phyloP scores from a whole-genome alignment of 352 stramenopile species.

The Phytophthora macrochlamydospora region DNA sequence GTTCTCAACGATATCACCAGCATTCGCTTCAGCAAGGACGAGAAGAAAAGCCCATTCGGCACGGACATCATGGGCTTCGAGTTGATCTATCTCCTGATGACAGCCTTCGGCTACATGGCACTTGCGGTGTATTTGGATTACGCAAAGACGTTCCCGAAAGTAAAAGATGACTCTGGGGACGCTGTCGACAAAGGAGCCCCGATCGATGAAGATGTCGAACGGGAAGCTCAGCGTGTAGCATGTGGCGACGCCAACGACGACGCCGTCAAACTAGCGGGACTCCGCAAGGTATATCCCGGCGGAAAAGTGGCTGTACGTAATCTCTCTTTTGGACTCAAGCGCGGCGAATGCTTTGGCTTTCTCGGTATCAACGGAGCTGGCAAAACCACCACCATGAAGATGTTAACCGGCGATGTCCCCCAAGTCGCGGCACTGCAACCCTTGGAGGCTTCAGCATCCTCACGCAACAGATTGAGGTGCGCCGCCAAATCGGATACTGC shows the following conservation, averaged over 20 bases:
- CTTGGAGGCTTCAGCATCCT: constrained; percentile 35
- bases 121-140: constrained; percentile 63
- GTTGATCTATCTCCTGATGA: constrained; percentile 44
- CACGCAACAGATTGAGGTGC: constrained; percentile 64
- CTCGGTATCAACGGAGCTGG: constrained; percentile 94
- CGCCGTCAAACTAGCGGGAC: constrained; percentile 53
- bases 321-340: constrained; percentile 74
- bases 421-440: constrained; percentile 44
- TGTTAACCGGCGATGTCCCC: constrained; percentile 89
- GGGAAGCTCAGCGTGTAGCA: constrained; percentile 41
- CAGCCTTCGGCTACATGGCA: constrained; percentile 36
- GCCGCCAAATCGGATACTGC: constrained; percentile 89
- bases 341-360: constrained; percentile 93
- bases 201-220: constrained; percentile 51
- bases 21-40: constrained; percentile 31
- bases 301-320: constrained; percentile 76
- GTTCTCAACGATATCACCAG: constrained; percentile 34
- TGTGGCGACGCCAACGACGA: constrained; percentile 28
- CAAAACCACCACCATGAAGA: constrained; percentile 95
- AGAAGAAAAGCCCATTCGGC: constrained; percentile 50
- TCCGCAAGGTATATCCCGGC: constrained; percentile 79
- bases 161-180: constrained; percentile 28
- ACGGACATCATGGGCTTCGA: constrained; percentile 59
- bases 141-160: constrained; percentile 51
- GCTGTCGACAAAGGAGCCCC: constrained; percentile 14